phyloP scores from a whole-genome alignment of 2,329 filamentous ascomycete species.

The Alternaria gansuensis region DNA sequence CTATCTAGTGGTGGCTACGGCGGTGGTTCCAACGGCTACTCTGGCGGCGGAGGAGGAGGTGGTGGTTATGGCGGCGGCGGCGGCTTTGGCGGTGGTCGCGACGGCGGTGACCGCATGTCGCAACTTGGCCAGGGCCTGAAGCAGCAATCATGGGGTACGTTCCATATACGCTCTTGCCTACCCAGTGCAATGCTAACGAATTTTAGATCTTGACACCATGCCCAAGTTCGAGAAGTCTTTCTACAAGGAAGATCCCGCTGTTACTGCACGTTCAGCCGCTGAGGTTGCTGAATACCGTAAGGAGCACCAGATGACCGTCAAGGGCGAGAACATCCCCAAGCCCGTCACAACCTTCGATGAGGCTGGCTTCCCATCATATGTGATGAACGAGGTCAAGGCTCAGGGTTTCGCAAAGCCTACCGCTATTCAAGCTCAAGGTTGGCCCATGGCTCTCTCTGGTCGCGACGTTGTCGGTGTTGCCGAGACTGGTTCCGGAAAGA shows the following conservation, averaged over 20 bases:
- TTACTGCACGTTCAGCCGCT: slow-evolving; percentile 74
- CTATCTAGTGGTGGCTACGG: slow-evolving; percentile 36
- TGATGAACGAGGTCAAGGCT: slow-evolving; percentile 98
- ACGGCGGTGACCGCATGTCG: slow-evolving; percentile 90
- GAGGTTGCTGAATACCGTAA: slow-evolving; percentile 91
- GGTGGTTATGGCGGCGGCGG: slow-evolving; percentile 35
- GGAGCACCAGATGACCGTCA: slow-evolving; percentile 83
- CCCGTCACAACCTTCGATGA: slow-evolving; percentile 98
- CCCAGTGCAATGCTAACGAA: slow-evolving; percentile 34
- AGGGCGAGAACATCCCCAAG: slow-evolving; percentile 83
- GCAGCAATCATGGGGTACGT: slow-evolving; percentile 86
- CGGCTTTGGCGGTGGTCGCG: slow-evolving; percentile 62
- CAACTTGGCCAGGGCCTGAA: slow-evolving; percentile 88
- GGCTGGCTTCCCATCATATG: slow-evolving; percentile 94
- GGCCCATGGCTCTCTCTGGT: slow-evolving; percentile 98
- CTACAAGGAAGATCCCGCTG: slow-evolving; percentile 92
- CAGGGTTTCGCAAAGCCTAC: slow-evolving; percentile 95
- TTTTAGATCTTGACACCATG: slow-evolving; percentile 75
- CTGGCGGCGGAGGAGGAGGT: slow-evolving; percentile 54
- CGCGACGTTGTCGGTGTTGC: slow-evolving; percentile 99
- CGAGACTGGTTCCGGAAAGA: slow-evolving; percentile 99
- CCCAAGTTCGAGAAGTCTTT: slow-evolving; percentile 99
- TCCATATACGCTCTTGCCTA: neutral
- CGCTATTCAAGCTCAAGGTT: slow-evolving; percentile 96
- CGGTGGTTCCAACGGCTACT: slow-evolving; percentile 65